Evolutionary conservation across 2,329 filamentous ascomycete genomes (phyloP).

Genomic region (Purpureocillium lavendulum): DNA sequence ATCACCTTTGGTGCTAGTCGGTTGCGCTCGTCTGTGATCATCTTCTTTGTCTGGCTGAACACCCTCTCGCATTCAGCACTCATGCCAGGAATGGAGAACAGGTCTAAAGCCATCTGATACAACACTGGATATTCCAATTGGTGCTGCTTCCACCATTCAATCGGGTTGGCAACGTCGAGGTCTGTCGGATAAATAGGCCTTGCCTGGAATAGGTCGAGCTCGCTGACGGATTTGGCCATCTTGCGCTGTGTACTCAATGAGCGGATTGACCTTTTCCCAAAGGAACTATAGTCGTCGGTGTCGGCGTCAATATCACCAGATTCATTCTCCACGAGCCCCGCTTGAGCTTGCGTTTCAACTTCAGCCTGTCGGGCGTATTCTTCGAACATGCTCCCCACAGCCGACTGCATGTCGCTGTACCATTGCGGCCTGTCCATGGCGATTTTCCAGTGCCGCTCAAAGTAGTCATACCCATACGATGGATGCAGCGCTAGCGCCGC

Average conservation of each 20-base stretch:
- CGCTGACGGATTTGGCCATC: background rate
- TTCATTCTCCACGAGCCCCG: background rate
- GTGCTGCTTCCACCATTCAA: background rate
- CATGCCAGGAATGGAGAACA: background rate
- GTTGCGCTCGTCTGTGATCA: background rate
- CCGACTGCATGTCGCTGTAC: slow-evolving; percentile 1
- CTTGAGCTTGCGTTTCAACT: background rate
- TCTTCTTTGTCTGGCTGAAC: background rate
- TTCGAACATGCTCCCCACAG: background rate
- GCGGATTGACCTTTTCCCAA: too few species aligned
- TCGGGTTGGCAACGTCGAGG: background rate
- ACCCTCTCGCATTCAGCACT: background rate
- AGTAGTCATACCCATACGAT: slow-evolving; percentile 3
- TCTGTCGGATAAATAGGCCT: background rate
- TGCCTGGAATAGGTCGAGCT: background rate
- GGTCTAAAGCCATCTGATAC: background rate
- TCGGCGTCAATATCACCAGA: background rate
- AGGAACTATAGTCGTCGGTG: background rate
- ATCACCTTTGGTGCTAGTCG: background rate
- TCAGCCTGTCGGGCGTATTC: too few species aligned
- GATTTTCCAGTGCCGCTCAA: slow-evolving; percentile 1
- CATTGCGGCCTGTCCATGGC: slow-evolving; percentile 1
- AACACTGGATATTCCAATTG: background rate
- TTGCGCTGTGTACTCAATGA: too few species aligned
- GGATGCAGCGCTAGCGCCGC: slow-evolving; percentile 2